Evolutionary conservation across 257 asterid species (phyloP), one percentile per base, ranked within the genome.

Genomic region (Ilex asprella): DNA sequence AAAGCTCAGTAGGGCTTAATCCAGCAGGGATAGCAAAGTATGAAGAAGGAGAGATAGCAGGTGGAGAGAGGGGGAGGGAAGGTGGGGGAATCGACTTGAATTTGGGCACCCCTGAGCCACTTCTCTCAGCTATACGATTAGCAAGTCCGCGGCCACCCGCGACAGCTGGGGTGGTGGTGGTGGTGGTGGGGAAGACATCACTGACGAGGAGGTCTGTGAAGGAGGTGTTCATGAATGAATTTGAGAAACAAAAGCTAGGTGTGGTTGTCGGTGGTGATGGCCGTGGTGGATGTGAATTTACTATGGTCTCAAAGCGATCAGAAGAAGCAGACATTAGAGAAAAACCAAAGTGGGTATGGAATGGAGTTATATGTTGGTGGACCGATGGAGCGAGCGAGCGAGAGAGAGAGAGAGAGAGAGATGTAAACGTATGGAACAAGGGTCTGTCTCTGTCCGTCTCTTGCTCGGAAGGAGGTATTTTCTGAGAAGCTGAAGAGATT

Each of bases 81-180:
- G 94, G 96, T 54, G 97, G 96, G 8, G 95, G 86, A 16, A 82
- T 61, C 11, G 98, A 79, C 67, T 88, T 88, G 72, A 91, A 90
- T 68, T 85, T 87, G 0, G 97, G 96, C 4, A 84, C 75, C 0
- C 88, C 95, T 2, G 84, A 74, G n/a, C 86, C 94, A 1, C 78
- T 84, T 7, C 95, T 81, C 70, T 82, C 86, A 11, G 87, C 95
- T n/a, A 86, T 68, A 57, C 88, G 73, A 71, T 82, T 89, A 43
- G 71, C 81, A 12, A 80, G 80, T 1, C 89, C 82, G 64, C 71
- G 69, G 65, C 56, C 31, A 6, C 47, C 12, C 7, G 16, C 16
- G 11, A 41, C 60, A 39, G 67, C 7, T 15, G 59, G 30, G 62
- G 73, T 35, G 67, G 66, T 27, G 10, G 43, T 35, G 62, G 73